phyloP scores from a whole-genome alignment of 2,329 filamentous ascomycete species.

The Aspergillus fumigatiaffinis region DNA sequence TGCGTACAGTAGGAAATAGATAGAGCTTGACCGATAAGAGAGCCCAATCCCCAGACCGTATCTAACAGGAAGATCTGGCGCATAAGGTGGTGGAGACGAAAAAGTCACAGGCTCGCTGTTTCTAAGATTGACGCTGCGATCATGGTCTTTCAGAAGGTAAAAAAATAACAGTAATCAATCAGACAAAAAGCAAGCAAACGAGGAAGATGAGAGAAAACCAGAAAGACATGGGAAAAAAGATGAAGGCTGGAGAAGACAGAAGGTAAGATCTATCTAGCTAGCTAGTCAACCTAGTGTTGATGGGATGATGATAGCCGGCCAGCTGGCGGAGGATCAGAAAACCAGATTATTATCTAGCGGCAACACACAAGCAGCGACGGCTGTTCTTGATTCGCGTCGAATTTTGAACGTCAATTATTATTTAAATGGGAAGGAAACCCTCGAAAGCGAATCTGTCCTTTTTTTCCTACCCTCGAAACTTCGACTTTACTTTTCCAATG shows the following conservation, averaged over 20 bases:
- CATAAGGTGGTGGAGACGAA: background rate
- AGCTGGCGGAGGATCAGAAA: background rate
- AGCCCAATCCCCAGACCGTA: background rate
- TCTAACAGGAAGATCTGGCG: background rate
- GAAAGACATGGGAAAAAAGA: constrained; percentile 13
- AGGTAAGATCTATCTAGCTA: constrained; percentile 1
- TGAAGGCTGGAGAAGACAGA: constrained; percentile 21
- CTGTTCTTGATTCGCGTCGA: background rate
- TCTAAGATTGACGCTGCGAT: background rate
- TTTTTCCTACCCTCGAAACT: too few relatives aligned
- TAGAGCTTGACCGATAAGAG: background rate
- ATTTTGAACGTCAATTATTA: background rate
- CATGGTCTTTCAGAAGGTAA: background rate
- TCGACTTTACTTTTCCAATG: background rate
- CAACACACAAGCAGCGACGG: background rate
- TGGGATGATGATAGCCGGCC: background rate
- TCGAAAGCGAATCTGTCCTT: background rate
- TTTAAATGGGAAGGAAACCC: background rate
- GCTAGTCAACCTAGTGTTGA: background rate
- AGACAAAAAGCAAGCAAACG: constrained; percentile 3
- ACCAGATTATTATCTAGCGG: background rate
- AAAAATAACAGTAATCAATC: constrained; percentile 1
- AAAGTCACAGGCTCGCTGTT: background rate
- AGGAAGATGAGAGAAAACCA: constrained; percentile 8
- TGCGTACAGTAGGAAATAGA: background rate